Percentiles rank a stretch among this genome's conserved stretches.
phyloP scores from a whole-genome alignment of 192 early-diverging fungal genomes.

The Coemansia sp. region DNA sequence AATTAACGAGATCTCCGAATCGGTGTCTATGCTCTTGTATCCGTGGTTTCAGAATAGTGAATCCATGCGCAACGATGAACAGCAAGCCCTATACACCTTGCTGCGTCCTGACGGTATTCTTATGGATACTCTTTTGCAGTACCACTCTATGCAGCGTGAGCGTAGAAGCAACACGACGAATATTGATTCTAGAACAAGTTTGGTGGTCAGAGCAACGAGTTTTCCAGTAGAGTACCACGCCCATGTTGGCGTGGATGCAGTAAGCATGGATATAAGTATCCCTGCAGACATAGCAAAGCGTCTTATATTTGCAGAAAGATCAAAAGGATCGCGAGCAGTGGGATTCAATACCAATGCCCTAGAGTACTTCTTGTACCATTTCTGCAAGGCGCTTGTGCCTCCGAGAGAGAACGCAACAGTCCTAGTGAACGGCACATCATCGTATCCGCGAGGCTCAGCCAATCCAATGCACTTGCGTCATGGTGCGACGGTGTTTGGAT shows the following conservation, averaged over 20 bases:
- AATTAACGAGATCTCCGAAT: conserved; percentile 35
- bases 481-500: conserved; percentile 15
- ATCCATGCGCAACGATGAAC: conserved; percentile 32
- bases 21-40: conserved; percentile 27
- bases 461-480: conserved; percentile 3
- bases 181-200: background rate
- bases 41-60: conserved; percentile 46
- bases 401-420: conserved; percentile 14
- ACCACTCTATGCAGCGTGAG: conserved; percentile 42
- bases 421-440: background rate
- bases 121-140: conserved; percentile 46
- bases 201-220: conserved; percentile 15
- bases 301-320: background rate
- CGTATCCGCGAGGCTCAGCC: conserved; percentile 7
- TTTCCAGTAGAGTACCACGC: conserved; percentile 33
- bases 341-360: conserved; percentile 29
- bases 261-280: conserved; percentile 9
- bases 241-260: conserved; percentile 2
- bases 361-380: conserved; percentile 40
- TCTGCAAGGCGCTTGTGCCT: conserved; percentile 39
- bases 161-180: background rate
- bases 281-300: conserved; percentile 27
- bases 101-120: conserved; percentile 38
- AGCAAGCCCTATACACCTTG: conserved; percentile 31
- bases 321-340: background rate